phyloP scores from a whole-genome alignment of 768 basidiomycete genomes.

The Lactifluus echinatus region DNA sequence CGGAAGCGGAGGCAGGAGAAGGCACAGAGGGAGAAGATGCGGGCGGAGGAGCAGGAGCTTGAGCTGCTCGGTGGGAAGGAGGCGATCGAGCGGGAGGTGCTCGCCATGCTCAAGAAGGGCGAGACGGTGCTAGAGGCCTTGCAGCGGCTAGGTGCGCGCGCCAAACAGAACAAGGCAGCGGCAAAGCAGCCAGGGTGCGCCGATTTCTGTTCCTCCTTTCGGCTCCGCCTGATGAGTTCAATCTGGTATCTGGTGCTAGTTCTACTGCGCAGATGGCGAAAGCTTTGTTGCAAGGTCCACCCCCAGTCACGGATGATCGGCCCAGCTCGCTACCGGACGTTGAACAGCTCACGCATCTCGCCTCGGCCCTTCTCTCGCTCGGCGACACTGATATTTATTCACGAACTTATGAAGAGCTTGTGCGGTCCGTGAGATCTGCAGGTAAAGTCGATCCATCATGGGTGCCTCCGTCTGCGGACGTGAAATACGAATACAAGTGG shows the following conservation, averaged over 20 bases:
- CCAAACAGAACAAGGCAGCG: constrained; percentile 44
- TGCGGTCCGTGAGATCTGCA: constrained; percentile 64
- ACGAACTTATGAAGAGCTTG: constrained; percentile 76
- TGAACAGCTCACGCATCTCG: constrained; percentile 74
- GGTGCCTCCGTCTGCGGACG: constrained; percentile 68
- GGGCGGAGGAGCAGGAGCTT: constrained; percentile 68
- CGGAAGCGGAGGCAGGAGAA: constrained; percentile 70
- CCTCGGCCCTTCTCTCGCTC: constrained; percentile 80
- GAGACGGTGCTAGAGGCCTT: constrained; percentile 88
- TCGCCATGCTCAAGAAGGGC: constrained; percentile 73
- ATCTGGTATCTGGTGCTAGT: constrained; percentile 1
- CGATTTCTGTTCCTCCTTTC: too few species aligned
- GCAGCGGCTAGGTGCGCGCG: constrained; percentile 68
- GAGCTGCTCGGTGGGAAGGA: constrained; percentile 57
- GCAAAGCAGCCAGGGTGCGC: constrained; percentile 22
- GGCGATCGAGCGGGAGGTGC: constrained; percentile 55
- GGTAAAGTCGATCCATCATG: constrained; percentile 61
- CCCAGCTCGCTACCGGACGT: constrained; percentile 44
- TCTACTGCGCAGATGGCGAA: constrained; percentile 6
- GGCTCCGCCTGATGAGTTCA: too few species aligned
- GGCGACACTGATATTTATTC: constrained; percentile 84
- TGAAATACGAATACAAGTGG: constrained; percentile 82
- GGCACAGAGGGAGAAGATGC: constrained; percentile 55
- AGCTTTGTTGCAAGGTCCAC: neutral
- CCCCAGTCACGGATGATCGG: neutral